Evolutionary conservation across 164 flowering plant species (phyloP).

Genomic region (Vitis rotundifolia): DNA sequence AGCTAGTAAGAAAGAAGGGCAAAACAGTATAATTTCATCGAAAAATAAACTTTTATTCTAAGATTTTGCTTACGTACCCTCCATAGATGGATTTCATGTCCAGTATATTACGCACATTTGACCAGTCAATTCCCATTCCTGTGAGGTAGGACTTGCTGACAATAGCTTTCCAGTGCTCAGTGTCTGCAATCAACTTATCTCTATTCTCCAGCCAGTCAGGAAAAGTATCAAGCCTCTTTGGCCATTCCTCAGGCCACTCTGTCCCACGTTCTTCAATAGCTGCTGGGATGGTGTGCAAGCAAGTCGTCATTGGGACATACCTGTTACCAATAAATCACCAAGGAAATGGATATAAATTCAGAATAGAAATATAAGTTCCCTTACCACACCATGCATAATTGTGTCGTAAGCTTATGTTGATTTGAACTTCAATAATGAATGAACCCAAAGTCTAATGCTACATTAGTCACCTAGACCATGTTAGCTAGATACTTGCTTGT

Average conservation of each 20-base stretch:
- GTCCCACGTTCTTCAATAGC: constrained; percentile 84
- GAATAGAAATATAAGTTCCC: too few species aligned
- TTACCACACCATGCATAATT: not conserved
- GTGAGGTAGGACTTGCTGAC: constrained; percentile 75
- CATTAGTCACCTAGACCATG: too few species aligned
- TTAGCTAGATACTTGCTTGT: not conserved
- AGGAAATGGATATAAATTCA: not conserved
- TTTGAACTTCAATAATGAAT: not conserved
- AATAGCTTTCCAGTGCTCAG: constrained; percentile 78
- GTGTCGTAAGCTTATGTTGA: not conserved
- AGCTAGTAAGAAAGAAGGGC: not conserved
- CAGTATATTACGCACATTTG: constrained; percentile 73
- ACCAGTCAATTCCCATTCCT: constrained; percentile 94
- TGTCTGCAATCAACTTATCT: constrained; percentile 65
- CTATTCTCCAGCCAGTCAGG: constrained; percentile 81
- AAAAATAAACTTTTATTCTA: too few species aligned
- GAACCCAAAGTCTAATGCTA: not conserved
- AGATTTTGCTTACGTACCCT: constrained; percentile 55
- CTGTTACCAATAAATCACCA: constrained; percentile 33
- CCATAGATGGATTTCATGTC: constrained; percentile 92
- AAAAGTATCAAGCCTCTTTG: constrained; percentile 76
- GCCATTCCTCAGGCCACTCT: constrained; percentile 99
- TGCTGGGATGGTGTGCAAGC: constrained; percentile 78
- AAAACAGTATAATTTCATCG: not conserved
- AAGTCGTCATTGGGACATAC: constrained; percentile 71